A percentile compares a stretch with the other conserved stretches of the same genome.
Conservation (phyloP, 225 moss, liverwort and hornwort genomes). For the Bryum argenteum region DNA sequence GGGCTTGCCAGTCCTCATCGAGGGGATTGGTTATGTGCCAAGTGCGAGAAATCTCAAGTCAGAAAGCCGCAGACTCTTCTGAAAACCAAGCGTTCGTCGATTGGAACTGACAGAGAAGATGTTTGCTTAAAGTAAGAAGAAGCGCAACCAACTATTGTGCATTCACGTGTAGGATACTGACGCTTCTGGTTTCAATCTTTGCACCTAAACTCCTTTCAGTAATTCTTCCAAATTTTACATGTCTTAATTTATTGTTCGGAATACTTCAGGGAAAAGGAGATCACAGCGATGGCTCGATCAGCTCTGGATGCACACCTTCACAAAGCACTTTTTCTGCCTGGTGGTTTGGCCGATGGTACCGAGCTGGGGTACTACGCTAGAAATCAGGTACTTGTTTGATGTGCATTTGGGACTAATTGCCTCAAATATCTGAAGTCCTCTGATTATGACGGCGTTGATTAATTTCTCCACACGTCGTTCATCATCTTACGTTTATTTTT, state of each 20-base stretch:
- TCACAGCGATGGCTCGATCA: slow-evolving; percentile 38
- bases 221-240: neutral
- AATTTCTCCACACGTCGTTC: slow-evolving; percentile 1
- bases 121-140: slow-evolving; percentile 40
- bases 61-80: slow-evolving; percentile 39
- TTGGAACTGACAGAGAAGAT: slow-evolving; percentile 47
- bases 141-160: neutral
- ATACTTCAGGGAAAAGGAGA: slow-evolving; percentile 44
- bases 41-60: slow-evolving; percentile 46
- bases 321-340: slow-evolving; percentile 56
- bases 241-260: neutral
- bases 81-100: slow-evolving; percentile 38
- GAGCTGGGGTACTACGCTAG: slow-evolving; percentile 57
- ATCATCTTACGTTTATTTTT: slow-evolving; percentile 26
- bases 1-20: slow-evolving; percentile 35
- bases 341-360: slow-evolving; percentile 57
- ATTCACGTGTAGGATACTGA: neutral
- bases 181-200: slow-evolving; percentile 2
- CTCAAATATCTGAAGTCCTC: slow-evolving; percentile 16
- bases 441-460: neutral
- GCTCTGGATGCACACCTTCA: slow-evolving; percentile 55
- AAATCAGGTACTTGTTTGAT: slow-evolving; percentile 42
- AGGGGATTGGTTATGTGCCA: slow-evolving; percentile 50
- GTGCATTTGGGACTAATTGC: neutral
- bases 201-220: neutral